Conservation (phyloP, 108 stramenopile species). For the Stephanodiscus minutulus region DNA sequence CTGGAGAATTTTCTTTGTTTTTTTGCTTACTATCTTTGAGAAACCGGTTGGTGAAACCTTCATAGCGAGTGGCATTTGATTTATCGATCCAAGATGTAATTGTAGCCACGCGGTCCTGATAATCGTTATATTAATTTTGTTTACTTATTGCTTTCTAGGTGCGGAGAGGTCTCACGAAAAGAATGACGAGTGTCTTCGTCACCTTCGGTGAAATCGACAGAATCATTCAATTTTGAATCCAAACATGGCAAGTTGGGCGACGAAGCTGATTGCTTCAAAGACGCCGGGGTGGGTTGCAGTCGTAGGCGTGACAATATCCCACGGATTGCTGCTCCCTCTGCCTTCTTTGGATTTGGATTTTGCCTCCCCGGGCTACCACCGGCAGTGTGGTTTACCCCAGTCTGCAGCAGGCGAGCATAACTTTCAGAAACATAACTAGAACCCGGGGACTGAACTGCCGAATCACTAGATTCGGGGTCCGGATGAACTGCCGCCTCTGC, state of each 20-base stretch:
- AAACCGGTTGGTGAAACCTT: too few species aligned
- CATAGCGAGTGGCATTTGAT: too few species aligned
- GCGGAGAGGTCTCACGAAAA: too few species aligned
- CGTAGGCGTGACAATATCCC: constrained; percentile 43
- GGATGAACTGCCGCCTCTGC: neutral
- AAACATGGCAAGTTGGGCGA: constrained; percentile 30
- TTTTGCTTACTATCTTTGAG: too few species aligned
- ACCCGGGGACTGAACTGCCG: too few species aligned
- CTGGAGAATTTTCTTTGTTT: too few species aligned
- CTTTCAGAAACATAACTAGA: neutral
- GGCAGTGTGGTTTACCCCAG: neutral
- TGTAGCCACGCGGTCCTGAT: too few species aligned
- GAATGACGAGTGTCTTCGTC: neutral
- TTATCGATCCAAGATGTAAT: too few species aligned
- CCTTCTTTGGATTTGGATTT: constrained; percentile 7
- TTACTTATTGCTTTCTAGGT: neutral
- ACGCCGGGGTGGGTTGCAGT: constrained; percentile 20
- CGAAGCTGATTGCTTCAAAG: constrained; percentile 18
- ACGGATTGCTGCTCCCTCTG: constrained; percentile 18
- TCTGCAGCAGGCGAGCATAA: neutral
- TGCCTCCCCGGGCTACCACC: neutral
- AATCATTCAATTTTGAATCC: constrained; percentile 6
- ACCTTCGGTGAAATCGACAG: neutral
- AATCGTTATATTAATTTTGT: too few species aligned
- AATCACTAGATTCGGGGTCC: neutral